These are phyloP conservation scores for Mucuna pruriens DNA, from an alignment of 306 rosid species.

Conservation along the genomic window DNA sequence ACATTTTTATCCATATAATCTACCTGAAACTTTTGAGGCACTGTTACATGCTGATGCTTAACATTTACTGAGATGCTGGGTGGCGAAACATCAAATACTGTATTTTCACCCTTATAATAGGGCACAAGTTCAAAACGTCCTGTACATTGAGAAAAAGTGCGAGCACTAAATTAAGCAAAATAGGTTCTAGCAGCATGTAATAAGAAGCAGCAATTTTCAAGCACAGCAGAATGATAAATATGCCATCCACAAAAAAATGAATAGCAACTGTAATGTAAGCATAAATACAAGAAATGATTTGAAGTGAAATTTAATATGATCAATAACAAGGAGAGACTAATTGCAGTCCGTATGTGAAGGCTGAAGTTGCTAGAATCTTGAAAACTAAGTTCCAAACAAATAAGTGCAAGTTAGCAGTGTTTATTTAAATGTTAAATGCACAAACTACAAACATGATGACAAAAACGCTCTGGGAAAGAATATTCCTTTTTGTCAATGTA, in stretches of 20 bases:
- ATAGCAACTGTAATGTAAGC: constrained; percentile 3
- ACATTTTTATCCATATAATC: constrained; percentile 31
- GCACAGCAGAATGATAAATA: constrained; percentile 35
- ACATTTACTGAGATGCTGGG: constrained; percentile 69
- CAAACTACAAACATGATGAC: constrained; percentile 15
- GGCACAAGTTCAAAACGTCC: constrained; percentile 90
- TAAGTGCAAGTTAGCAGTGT: constrained; percentile 1
- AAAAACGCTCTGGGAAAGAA: constrained; percentile 6
- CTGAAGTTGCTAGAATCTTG: constrained; percentile 27
- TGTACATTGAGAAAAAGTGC: constrained; percentile 47
- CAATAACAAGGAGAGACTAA: constrained; percentile 14
- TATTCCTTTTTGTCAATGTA: constrained; percentile 15
- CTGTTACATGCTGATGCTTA: constrained; percentile 79
- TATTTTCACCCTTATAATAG: constrained; percentile 96
- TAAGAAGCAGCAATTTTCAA: constrained; percentile 36
- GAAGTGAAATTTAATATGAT: constrained; percentile 20
- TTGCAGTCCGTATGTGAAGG: neutral
- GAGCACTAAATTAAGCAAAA: constrained; percentile 35
- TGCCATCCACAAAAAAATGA: constrained; percentile 26
- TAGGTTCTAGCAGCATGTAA: constrained; percentile 27
- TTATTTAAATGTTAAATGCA: constrained; percentile 25
- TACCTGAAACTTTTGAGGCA: constrained; percentile 94
- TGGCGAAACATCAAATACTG: constrained; percentile 95
- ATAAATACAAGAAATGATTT: neutral
- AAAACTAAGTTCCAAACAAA: constrained; percentile 27